phyloP scores from a whole-genome alignment of 2,329 filamentous ascomycete species.

The Cladosporium sphaerospermum region DNA sequence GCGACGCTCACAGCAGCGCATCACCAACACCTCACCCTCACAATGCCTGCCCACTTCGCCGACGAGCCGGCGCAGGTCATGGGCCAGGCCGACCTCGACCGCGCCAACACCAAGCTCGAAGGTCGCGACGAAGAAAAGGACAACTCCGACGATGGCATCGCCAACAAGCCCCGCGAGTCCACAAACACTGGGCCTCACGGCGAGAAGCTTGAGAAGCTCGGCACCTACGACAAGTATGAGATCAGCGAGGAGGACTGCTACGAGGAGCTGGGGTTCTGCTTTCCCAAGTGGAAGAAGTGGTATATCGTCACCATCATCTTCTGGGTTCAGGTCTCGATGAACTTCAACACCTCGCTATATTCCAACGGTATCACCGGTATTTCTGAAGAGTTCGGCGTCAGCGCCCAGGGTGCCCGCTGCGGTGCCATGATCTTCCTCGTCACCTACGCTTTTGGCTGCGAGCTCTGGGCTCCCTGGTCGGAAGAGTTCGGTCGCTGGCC shows the following conservation, averaged over 20 bases:
- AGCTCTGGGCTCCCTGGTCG: slow-evolving; percentile 50
- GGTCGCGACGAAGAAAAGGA: slow-evolving; percentile 17
- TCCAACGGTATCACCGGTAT: slow-evolving; percentile 47
- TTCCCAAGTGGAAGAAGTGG: slow-evolving; percentile 49
- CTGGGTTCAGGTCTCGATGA: slow-evolving; percentile 52
- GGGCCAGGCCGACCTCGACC: slow-evolving; percentile 23
- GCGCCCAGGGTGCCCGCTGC: slow-evolving; percentile 41
- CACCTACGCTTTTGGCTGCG: slow-evolving; percentile 45
- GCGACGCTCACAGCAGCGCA: slow-evolving; percentile 3
- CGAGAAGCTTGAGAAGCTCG: slow-evolving; percentile 25
- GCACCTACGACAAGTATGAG: slow-evolving; percentile 40
- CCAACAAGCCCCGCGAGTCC: slow-evolving; percentile 1
- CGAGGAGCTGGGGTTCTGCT: slow-evolving; percentile 44
- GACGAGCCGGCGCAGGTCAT: slow-evolving; percentile 26
- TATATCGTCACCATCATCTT: slow-evolving; percentile 47
- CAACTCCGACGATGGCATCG: slow-evolving; percentile 15
- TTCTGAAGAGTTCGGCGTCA: slow-evolving; percentile 41
- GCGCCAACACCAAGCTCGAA: slow-evolving; percentile 24
- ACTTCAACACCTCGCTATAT: slow-evolving; percentile 53
- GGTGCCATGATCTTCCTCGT: slow-evolving; percentile 48
- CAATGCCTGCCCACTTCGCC: slow-evolving; percentile 20
- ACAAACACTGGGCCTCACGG: slow-evolving; percentile 12
- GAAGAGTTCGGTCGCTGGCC: slow-evolving; percentile 50
- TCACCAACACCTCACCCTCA: neutral
- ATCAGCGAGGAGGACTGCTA: slow-evolving; percentile 47